phyloP scores from a whole-genome alignment of 805 yeast species.

The Teunomyces cretensis region DNA sequence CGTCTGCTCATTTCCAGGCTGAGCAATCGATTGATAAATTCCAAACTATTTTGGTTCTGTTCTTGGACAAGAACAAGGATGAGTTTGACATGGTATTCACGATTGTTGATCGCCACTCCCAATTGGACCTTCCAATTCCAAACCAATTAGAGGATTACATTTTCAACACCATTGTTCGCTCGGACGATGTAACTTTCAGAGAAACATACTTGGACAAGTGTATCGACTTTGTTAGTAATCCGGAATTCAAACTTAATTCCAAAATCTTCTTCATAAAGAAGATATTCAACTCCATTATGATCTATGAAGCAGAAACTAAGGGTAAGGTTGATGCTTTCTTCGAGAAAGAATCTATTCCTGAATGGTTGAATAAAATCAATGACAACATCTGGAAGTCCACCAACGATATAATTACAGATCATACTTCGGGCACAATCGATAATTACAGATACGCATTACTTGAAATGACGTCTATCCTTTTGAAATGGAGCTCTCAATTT shows the following conservation, averaged over 20 bases:
- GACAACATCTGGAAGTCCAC: slow-evolving; percentile 72
- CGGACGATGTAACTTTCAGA: slow-evolving; percentile 46
- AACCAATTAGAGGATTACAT: slow-evolving; percentile 55
- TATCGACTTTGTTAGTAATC: slow-evolving; percentile 47
- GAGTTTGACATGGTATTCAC: slow-evolving; percentile 30
- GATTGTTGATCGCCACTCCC: slow-evolving; percentile 37
- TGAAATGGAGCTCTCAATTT: slow-evolving; percentile 62
- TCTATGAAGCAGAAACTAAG: slow-evolving; percentile 54
- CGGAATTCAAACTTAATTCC: slow-evolving; percentile 48
- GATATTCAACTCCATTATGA: slow-evolving; percentile 63
- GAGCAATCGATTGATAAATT: slow-evolving; percentile 66
- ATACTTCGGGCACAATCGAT: slow-evolving; percentile 70
- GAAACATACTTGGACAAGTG: slow-evolving; percentile 52
- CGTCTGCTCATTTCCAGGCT: slow-evolving; percentile 66
- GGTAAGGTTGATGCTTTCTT: slow-evolving; percentile 51
- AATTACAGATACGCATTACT: slow-evolving; percentile 72
- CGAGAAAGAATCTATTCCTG: slow-evolving; percentile 31
- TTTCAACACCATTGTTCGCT: slow-evolving; percentile 53
- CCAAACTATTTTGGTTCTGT: slow-evolving; percentile 42
- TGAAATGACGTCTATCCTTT: slow-evolving; percentile 75
- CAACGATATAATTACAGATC: slow-evolving; percentile 49
- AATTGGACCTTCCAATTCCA: slow-evolving; percentile 47
- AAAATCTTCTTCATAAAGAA: slow-evolving; percentile 56
- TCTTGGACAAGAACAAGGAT: slow-evolving; percentile 21
- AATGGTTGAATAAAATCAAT: slow-evolving; percentile 67